A percentile compares a stretch with the other conserved stretches of the same genome.
These are phyloP conservation scores for Nymphaea thermarum DNA, from an alignment of 164 flowering plant species.

Conservation along the genomic window DNA sequence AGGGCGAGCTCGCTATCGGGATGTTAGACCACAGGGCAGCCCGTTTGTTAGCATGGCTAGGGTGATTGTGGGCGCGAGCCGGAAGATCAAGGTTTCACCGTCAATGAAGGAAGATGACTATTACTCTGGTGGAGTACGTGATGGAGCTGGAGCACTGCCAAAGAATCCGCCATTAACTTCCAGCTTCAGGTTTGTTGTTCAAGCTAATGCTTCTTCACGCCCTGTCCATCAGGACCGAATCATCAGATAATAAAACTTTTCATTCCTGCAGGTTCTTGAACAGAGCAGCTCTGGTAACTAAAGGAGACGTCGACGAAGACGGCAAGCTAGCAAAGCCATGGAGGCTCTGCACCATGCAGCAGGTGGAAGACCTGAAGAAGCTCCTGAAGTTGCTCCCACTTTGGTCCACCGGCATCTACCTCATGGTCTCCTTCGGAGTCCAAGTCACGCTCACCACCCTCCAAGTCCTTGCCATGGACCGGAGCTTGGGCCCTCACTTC, in stretches of 20 bases:
- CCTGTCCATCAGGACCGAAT: too few relatives aligned
- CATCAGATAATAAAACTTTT: too few relatives aligned
- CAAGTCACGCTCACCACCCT: slow-evolving; percentile 30
- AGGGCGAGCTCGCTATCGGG: slow-evolving; percentile 17
- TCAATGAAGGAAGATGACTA: too few relatives aligned
- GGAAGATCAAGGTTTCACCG: slow-evolving; percentile 15
- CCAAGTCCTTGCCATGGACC: slow-evolving; percentile 60
- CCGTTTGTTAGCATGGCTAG: slow-evolving; percentile 27
- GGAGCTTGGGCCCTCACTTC: slow-evolving; percentile 43
- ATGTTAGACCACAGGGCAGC: slow-evolving; percentile 24
- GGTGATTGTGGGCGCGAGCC: slow-evolving; percentile 24
- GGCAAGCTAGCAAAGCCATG: slow-evolving; percentile 31
- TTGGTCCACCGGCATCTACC: slow-evolving; percentile 35
- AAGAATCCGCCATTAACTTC: too few relatives aligned
- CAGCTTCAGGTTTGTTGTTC: too few relatives aligned
- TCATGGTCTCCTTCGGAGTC: slow-evolving; percentile 34
- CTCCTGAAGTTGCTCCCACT: slow-evolving; percentile 43
- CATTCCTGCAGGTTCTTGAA: slow-evolving; percentile 35
- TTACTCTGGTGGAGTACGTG: too few relatives aligned
- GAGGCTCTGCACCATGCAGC: slow-evolving; percentile 43
- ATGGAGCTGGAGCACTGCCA: too few relatives aligned
- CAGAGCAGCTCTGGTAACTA: slow-evolving; percentile 32
- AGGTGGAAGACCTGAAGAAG: slow-evolving; percentile 61
- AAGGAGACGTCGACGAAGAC: slow-evolving; percentile 19
- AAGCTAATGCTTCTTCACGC: too few relatives aligned